These are phyloP conservation scores for Irpex sp. DNA, from an alignment of 1,284 basidiomycete genomes.

Conservation along the genomic window DNA sequence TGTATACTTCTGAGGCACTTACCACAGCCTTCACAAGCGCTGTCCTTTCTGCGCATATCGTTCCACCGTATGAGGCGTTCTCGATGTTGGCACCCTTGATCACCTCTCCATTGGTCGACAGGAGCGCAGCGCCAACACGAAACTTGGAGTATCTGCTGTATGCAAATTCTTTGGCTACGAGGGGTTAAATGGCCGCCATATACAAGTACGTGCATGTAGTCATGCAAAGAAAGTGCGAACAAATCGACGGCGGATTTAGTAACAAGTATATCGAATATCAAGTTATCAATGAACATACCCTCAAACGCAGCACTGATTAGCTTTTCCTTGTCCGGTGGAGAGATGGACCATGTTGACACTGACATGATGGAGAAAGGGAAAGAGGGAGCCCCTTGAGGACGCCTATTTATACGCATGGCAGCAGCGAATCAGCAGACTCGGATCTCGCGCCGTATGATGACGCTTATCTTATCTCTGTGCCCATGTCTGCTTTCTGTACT, in stretches of 20 bases:
- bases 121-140: slow-evolving; percentile 82
- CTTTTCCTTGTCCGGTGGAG: slow-evolving; percentile 21
- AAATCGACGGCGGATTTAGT: neutral
- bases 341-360: slow-evolving; percentile 20
- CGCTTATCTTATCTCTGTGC: neutral
- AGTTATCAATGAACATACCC: slow-evolving; percentile 17
- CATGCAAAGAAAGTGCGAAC: neutral
- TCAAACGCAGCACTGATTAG: slow-evolving; percentile 33
- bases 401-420: too few species aligned
- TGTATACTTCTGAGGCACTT: slow-evolving; percentile 29
- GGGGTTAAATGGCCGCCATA: too few species aligned
- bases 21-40: slow-evolving; percentile 86
- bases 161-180: slow-evolving; percentile 49
- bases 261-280: neutral
- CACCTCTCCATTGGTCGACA: slow-evolving; percentile 66
- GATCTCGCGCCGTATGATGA: too few species aligned
- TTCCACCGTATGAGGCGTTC: slow-evolving; percentile 85
- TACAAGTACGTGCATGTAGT: too few species aligned
- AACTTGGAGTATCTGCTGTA: slow-evolving; percentile 85
- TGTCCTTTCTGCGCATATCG: slow-evolving; percentile 88
- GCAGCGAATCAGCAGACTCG: too few species aligned
- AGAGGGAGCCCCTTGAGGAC: neutral
- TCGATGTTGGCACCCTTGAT: slow-evolving; percentile 87
- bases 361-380: slow-evolving; percentile 18
- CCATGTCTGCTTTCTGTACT: neutral